Evolutionary conservation across 306 rosid genomes (phyloP).

Genomic region (Oemleria cerasiformis): DNA sequence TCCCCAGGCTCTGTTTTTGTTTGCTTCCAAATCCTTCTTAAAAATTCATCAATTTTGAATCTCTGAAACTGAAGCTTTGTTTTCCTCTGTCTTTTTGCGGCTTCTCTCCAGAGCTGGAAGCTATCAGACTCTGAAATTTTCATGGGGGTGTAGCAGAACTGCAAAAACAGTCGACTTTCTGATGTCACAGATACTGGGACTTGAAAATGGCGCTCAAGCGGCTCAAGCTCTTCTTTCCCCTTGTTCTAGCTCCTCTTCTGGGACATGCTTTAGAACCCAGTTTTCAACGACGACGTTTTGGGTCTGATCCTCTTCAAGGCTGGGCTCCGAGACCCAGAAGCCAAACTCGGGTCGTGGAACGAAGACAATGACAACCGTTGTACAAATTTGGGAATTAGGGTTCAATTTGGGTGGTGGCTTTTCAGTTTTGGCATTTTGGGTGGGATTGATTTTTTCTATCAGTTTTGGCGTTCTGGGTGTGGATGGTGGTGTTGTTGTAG

Average conservation of each 20-base stretch:
- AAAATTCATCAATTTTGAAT: not conserved
- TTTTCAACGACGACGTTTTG: conserved; percentile 77
- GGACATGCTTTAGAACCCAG: conserved; percentile 47
- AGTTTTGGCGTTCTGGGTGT: too few relatives aligned
- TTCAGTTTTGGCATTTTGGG: too few relatives aligned
- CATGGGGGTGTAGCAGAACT: not conserved
- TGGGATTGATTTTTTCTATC: too few relatives aligned
- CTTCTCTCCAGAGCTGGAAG: not conserved
- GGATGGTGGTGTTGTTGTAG: too few relatives aligned
- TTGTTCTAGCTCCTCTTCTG: conserved; percentile 37
- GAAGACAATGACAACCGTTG: conserved; percentile 69
- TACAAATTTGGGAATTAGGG: too few relatives aligned
- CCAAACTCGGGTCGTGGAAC: conserved; percentile 63
- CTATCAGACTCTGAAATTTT: not conserved
- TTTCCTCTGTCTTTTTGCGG: not conserved
- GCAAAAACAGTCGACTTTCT: not conserved
- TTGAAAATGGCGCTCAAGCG: conserved; percentile 43
- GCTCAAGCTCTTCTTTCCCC: conserved; percentile 28
- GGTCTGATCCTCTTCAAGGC: conserved; percentile 93
- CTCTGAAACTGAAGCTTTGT: not conserved
- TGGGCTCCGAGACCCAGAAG: conserved; percentile 68
- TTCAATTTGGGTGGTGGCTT: too few relatives aligned
- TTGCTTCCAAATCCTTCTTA: not conserved
- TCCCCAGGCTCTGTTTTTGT: not conserved
- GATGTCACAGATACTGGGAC: not conserved